Evolutionary conservation across 768 basidiomycete genomes (phyloP), one percentile per base, ranked within the genome.

Genomic region (Amanita inopinata): DNA sequence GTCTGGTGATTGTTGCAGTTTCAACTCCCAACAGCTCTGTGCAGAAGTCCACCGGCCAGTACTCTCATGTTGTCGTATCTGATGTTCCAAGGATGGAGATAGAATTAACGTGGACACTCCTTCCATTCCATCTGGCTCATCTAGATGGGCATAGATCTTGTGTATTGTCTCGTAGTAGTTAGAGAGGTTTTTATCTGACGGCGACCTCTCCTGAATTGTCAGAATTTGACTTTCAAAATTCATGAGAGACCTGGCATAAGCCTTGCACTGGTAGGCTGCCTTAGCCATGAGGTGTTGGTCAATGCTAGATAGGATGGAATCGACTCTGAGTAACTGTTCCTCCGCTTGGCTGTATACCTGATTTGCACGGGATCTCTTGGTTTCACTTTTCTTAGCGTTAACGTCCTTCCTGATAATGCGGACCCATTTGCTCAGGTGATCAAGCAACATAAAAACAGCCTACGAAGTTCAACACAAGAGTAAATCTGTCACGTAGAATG

Each of bases 121-220:
- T 63, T 97, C 93, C 96, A 99, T 99, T 11, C 96, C 96, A 61
- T 99, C 96, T 0, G 96, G 96, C 59, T 99, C 92, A 57, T 99
- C 91, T 5, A 99, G 69, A 44, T 92, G 78, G 9, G 94, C 83
- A 59, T 99, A 99, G 47, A 98, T 93, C 60, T 96, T 83, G 52
- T 99, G 96, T 5, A 99, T 66, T 12, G 80, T 78, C 53, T 98
- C 96, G 56, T 90, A 97, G 55, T 87, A 76, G 12, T 63, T 63
- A 38, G 86, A 70, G 2, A 89, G 64, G 24, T 83, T 73, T 4
- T 56, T 53, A 47, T 65, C 64, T 20, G 62, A 45, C 2, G 67
- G 61, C 2, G 65, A 58, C 8, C 64, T 57, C 39, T 67, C 62
- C 51, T 60, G 63, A 31, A 83, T 63, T 3, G 68, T 64, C 20